phyloP scores from a whole-genome alignment of 805 yeast species.

The Lipomyces yamadae region DNA sequence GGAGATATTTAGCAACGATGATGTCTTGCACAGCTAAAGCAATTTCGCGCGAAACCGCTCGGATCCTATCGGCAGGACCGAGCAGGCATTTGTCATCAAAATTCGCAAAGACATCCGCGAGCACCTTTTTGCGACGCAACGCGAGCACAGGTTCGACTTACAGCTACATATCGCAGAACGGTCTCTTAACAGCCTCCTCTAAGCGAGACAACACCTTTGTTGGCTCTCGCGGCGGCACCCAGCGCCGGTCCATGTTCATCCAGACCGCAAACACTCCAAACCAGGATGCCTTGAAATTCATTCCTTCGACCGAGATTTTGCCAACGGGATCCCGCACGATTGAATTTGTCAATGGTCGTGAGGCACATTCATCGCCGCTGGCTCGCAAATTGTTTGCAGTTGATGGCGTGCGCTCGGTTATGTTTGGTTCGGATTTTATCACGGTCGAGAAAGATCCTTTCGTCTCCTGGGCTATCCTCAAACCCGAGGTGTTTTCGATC shows the following conservation, averaged over 20 bases:
- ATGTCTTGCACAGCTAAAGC: neutral
- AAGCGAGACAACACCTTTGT: neutral
- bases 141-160: neutral
- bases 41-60: neutral
- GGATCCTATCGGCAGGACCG: neutral
- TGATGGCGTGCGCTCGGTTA: conserved; percentile 75
- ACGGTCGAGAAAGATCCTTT: conserved; percentile 71
- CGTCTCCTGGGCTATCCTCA: conserved; percentile 72
- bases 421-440: conserved; percentile 83
- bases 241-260: conserved; percentile 56
- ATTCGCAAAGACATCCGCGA: neutral
- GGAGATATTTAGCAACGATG: neutral
- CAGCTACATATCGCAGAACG: neutral
- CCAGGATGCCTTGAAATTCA: conserved; percentile 80
- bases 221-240: conserved; percentile 2
- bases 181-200: neutral
- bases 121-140: neutral
- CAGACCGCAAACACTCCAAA: conserved; percentile 88
- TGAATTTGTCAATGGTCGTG: conserved; percentile 76
- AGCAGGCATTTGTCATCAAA: conserved; percentile 12
- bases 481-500: conserved; percentile 61
- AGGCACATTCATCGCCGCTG: conserved; percentile 74
- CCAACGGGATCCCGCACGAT: conserved; percentile 62
- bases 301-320: conserved; percentile 69
- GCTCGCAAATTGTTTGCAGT: conserved; percentile 75